Percentiles rank a stretch among this genome's conserved stretches.
Evolutionary conservation across 2,329 filamentous ascomycete genomes (phyloP).

Genomic region (Aspergillus vadensis): DNA sequence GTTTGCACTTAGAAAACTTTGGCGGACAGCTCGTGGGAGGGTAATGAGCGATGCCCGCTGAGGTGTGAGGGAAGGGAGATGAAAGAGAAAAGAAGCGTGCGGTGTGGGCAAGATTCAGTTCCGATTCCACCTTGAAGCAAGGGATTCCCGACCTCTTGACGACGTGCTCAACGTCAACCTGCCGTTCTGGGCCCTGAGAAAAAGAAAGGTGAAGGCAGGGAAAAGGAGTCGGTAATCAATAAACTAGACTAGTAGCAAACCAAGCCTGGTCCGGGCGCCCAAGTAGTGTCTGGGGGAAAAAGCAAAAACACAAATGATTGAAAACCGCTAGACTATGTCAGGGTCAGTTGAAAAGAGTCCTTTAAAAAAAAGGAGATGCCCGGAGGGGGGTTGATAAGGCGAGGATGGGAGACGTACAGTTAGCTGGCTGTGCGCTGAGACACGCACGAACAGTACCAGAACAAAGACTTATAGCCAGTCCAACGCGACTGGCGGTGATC

Average conservation of each 20-base stretch:
- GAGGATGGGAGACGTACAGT: not conserved
- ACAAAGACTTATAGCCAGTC: not conserved
- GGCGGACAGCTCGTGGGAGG: not conserved
- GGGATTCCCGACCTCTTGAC: slow-evolving; percentile 16
- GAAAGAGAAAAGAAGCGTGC: not conserved
- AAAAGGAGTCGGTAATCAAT: slow-evolving; percentile 10
- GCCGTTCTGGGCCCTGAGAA: slow-evolving; percentile 11
- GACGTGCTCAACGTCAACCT: slow-evolving; percentile 10
- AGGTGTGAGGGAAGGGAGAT: not conserved
- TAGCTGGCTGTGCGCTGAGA: not conserved
- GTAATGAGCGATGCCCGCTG: slow-evolving; percentile 1
- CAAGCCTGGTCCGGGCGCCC: slow-evolving; percentile 1
- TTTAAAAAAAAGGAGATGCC: not conserved
- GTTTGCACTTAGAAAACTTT: not conserved
- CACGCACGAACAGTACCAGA: not conserved
- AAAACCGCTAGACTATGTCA: not conserved
- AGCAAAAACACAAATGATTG: slow-evolving; percentile 1
- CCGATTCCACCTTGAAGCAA: slow-evolving; percentile 14
- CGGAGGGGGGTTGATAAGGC: not conserved
- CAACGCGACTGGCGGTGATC: not conserved
- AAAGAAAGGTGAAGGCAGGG: slow-evolving; percentile 1
- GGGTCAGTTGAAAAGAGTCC: not conserved
- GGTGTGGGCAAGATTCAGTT: slow-evolving; percentile 5
- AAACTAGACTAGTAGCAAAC: slow-evolving; percentile 11
- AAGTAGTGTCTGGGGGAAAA: slow-evolving; percentile 1